Conservation (phyloP, 2,329 filamentous ascomycete species). For the Aureobasidium zeae region DNA sequence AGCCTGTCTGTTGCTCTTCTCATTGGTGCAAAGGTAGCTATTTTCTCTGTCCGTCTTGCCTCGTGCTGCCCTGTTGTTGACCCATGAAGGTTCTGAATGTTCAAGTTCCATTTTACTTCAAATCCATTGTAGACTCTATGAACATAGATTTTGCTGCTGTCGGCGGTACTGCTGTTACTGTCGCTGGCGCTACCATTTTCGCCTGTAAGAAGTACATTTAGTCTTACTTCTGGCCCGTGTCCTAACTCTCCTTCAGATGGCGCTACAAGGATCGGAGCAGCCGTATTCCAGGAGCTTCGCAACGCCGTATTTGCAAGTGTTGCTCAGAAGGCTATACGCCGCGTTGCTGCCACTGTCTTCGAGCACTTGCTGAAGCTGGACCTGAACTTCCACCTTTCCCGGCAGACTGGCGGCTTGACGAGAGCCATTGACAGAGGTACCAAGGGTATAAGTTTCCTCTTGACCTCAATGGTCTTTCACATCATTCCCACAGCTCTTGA, state of each 20-base stretch:
- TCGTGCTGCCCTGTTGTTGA: conserved; percentile 26
- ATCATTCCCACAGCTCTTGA: conserved; percentile 88
- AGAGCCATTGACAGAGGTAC: conserved; percentile 93
- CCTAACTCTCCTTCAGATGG: conserved; percentile 49
- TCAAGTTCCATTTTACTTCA: conserved; percentile 98
- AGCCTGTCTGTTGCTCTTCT: conserved; percentile 74
- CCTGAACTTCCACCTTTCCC: conserved; percentile 83
- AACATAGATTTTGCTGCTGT: conserved; percentile 83
- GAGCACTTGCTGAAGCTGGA: conserved; percentile 81
- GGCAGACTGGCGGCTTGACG: conserved; percentile 90
- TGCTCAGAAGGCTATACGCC: conserved; percentile 89
- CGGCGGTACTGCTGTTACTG: conserved; percentile 80
- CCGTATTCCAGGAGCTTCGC: conserved; percentile 82
- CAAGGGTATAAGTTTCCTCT: conserved; percentile 93
- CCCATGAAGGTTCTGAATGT: conserved; percentile 67
- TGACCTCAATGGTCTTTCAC: conserved; percentile 98
- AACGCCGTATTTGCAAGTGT: conserved; percentile 97
- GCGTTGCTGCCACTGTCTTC: conserved; percentile 86
- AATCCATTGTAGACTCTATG: conserved; percentile 94
- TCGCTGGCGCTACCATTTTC: conserved; percentile 86
- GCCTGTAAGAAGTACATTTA: conserved; percentile 59
- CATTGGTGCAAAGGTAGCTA: conserved; percentile 68
- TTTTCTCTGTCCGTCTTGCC: conserved; percentile 7
- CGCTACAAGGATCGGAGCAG: conserved; percentile 75
- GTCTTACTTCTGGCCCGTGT: too few species aligned